Conservation (phyloP, 1,139 yeast genomes). For the Yamadazyma siamensis region DNA sequence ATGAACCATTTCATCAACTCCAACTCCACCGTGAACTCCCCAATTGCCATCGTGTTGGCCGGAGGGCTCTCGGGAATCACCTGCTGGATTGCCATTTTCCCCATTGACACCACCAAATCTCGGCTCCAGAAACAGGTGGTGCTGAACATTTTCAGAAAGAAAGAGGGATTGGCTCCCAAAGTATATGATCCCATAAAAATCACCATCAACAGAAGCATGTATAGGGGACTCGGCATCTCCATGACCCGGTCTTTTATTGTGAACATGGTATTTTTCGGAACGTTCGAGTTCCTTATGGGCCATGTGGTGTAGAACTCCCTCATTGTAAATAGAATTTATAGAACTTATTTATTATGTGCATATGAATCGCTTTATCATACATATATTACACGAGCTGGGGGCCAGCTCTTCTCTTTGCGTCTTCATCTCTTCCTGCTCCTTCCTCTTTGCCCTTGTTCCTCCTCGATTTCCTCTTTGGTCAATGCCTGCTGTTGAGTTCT, state of each 20-base stretch:
- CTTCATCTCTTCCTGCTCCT: constrained; percentile 7
- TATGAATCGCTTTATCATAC: no score
- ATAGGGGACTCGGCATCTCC: constrained; percentile 76
- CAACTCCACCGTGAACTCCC: constrained; percentile 27
- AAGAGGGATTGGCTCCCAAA: constrained; percentile 39
- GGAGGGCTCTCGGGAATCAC: constrained; percentile 80
- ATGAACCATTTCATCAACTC: constrained; percentile 32
- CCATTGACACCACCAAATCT: constrained; percentile 77
- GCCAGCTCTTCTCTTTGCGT: background rate
- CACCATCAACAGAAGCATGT: constrained; percentile 48
- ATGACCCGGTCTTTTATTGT: constrained; percentile 66
- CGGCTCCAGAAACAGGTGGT: constrained; percentile 72
- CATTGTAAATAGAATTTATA: constrained; percentile 9
- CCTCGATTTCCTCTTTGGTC: constrained; percentile 10
- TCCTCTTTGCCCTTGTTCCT: constrained; percentile 13
- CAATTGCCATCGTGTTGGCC: constrained; percentile 46
- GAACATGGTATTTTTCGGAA: constrained; percentile 73
- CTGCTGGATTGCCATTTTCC: constrained; percentile 73
- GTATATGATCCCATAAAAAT: constrained; percentile 30
- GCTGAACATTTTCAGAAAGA: constrained; percentile 54
- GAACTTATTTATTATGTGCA: background rate
- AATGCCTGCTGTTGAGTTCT: constrained; percentile 6
- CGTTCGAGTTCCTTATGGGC: constrained; percentile 65
- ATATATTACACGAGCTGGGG: background rate
- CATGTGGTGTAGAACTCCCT: constrained; percentile 28